Evolutionary conservation across 441 rosid genomes (phyloP), one percentile per base, ranked within the genome.

Genomic region (Jatropha multifida): DNA sequence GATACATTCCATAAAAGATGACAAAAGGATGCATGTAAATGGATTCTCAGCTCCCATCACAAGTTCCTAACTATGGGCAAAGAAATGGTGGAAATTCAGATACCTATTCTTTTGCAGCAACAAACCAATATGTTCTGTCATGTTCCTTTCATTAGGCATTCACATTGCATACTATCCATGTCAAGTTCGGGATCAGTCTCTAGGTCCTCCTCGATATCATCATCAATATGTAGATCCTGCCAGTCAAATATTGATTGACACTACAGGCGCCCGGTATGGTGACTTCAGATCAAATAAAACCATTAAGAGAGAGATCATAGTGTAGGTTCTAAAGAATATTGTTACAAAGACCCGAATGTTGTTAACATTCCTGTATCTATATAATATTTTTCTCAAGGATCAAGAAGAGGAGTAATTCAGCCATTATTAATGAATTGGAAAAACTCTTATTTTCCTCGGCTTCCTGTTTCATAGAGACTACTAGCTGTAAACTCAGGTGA

Each of bases 81-180:
- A n/a, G 59, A 49, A 7, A 49, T 46, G 60, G 26, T 15, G 12
- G 20, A 51, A 65, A 14, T 7, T 18, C 68, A 7, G 32, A 32
- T 32, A 32, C 32, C 32, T 32, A 32, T 60, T 60, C 13, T 46
- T 75, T 48, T 11, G 2, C 67, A 51, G 64, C 32, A 32, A 32
- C 32, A 0, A 32, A 32, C 32, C 32, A 32, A 32, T 23, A 63
- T 44, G 32, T n/a, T 60, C 37, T 5, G 27, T 37, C 42, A 61
- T 61, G 37, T 13, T 13, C 40, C 20, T 70, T 32, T 38, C 52
- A 3, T 4, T 15, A 62, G 52, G 42, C 23, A 38, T 79, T 93
- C 90, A 96, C 91, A 94, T 86, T 51, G 98, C 99, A 71, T 94
- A 92, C 98, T 96, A 62, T 96, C 99, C 3, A 92, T 85, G 81